Evolutionary conservation across 1,284 basidiomycete genomes (phyloP).

Genomic region (Flammula alnicola): DNA sequence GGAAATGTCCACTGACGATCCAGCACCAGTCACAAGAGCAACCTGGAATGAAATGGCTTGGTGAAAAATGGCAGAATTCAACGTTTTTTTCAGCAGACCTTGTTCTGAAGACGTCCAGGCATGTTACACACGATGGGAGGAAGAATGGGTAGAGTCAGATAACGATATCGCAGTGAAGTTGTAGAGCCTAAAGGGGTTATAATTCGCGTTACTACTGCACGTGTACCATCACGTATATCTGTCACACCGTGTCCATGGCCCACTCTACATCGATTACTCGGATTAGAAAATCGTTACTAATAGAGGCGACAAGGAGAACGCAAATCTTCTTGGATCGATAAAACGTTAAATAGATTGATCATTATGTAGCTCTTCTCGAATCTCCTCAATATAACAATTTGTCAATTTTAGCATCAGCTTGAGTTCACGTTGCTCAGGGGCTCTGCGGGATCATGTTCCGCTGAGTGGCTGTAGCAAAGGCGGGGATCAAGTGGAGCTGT

Average conservation of each 20-base stretch:
- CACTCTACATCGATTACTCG: not conserved
- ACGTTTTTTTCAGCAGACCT: slow-evolving; percentile 44
- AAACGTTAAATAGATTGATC: too few species aligned
- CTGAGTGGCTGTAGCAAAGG: too few species aligned
- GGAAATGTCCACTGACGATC: slow-evolving; percentile 65
- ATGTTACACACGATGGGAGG: slow-evolving; percentile 40
- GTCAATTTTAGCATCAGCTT: too few species aligned
- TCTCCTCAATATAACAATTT: too few species aligned
- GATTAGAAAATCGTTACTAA: not conserved
- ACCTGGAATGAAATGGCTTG: slow-evolving; percentile 48
- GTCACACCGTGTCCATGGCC: slow-evolving; percentile 1
- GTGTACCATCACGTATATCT: not conserved
- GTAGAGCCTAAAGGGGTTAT: not conserved
- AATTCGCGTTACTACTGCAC: slow-evolving; percentile 3
- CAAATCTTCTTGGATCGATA: too few species aligned
- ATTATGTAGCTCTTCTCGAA: too few species aligned
- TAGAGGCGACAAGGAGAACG: slow-evolving; percentile 1
- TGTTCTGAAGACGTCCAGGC: slow-evolving; percentile 74
- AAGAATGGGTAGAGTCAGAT: not conserved
- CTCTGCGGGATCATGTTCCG: too few species aligned
- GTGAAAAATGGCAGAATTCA: slow-evolving; percentile 16
- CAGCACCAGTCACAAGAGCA: slow-evolving; percentile 83
- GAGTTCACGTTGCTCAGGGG: too few species aligned
- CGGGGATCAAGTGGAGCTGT: not conserved
- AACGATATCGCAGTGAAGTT: slow-evolving; percentile 2